Conservation (phyloP, 805 yeast genomes). For the Millerago galiae region DNA sequence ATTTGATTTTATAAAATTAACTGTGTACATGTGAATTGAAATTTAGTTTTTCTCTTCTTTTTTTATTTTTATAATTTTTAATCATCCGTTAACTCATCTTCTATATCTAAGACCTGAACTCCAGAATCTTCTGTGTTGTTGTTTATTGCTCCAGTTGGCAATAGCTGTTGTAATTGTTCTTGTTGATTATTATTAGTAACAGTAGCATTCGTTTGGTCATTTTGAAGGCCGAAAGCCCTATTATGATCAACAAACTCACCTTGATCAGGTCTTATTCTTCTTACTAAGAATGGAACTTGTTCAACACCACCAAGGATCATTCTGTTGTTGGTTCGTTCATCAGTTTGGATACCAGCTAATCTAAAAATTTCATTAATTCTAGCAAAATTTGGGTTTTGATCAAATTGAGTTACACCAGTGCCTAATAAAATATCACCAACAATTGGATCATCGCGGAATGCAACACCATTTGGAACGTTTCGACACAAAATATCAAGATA, state of each 20-base stretch:
- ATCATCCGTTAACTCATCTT: conserved; percentile 1
- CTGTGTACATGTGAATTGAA: background rate
- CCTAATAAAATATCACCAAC: background rate
- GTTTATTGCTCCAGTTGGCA: no score
- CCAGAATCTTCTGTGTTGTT: background rate
- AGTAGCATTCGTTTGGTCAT: no score
- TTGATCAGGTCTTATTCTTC: no score
- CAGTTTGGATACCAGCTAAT: background rate
- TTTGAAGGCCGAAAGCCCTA: no score
- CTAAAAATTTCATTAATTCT: conserved; percentile 2
- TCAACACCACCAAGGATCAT: background rate
- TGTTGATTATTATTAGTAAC: no score
- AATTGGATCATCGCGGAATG: background rate
- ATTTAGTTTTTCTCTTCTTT: background rate
- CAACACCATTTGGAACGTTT: background rate
- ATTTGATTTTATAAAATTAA: no score
- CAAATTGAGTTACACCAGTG: background rate
- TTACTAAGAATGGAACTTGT: background rate
- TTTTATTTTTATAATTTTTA: background rate
- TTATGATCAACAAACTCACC: no score
- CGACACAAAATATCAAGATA: conserved; percentile 42
- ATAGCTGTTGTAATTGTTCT: no score
- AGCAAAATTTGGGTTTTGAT: background rate
- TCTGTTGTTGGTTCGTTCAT: background rate
- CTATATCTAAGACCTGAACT: background rate